Base-by-base conservation (phyloP, 2,329 filamentous ascomycete species). In the Westerdykella ornata region DNA sequence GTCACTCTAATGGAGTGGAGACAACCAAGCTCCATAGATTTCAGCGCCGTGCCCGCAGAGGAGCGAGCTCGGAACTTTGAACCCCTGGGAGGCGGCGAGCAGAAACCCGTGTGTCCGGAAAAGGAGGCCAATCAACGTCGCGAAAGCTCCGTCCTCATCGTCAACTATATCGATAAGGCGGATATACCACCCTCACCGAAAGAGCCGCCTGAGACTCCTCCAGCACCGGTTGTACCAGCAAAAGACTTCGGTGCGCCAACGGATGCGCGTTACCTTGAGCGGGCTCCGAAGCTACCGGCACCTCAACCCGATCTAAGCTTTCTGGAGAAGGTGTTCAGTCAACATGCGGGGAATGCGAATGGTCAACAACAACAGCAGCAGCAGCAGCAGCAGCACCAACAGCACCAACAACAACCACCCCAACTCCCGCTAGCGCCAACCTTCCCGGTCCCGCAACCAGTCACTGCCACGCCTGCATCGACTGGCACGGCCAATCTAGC, bases 141-240 rank as follows among this genome's bases (percentile, higher is more conserved):
- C 39, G 72, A 75, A 48, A 65, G 66, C 19, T 63, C 62, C 36
- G 73, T 67, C 16, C 54, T 74, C 19, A 66, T 74, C 56, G 70
- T 72, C 9, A 68, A 68, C 51, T 74, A 74, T 50, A 56, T 61
- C 6, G 59, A 66, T 40, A 53, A 59, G 7, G 63, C 59, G 19
- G 71, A 74, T 41, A 72, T 74, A 38, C 72, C 72, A 9, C 53
- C 69, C 0, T 68, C 64, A 41, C 72, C 72, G 1, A 62, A 66
- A 19, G 72, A 74, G 49, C 68, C 67, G 28, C 39, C 57, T 2
- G 65, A 72, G 41, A 57, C 65, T 26, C 55, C 56, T 48, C 56
- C 52, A 35, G 53, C 59, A 32, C 59, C 62, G 9, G 40, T 43
- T 6, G 50, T 41, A 5, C 33, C 42, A 3, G 49, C 61, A 4